Evolutionary conservation across 2,329 filamentous ascomycete species (phyloP).

Genomic region (Triangularia setosa): DNA sequence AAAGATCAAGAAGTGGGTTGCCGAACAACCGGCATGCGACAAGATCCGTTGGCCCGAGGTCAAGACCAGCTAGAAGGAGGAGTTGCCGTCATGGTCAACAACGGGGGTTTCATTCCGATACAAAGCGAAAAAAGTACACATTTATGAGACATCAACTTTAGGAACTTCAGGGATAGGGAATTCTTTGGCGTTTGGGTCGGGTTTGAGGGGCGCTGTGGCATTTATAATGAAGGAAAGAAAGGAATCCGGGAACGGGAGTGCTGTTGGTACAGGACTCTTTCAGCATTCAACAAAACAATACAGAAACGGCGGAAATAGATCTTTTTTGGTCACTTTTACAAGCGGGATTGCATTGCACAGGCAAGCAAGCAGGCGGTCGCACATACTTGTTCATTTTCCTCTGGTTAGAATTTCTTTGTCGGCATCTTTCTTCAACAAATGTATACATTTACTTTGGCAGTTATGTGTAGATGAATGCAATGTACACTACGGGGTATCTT

Average conservation of each 20-base stretch:
- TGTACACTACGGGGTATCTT: not conserved
- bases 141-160: not conserved
- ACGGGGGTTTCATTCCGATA: not conserved
- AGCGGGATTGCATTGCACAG: not conserved
- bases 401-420: not conserved
- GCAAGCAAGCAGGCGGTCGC: not conserved
- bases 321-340: not conserved
- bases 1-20: constrained; percentile 40
- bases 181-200: not conserved
- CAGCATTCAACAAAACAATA: not conserved
- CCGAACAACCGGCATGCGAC: constrained; percentile 35
- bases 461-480: not conserved
- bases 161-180: not conserved
- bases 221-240: not conserved
- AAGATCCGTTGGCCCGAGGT: constrained; percentile 32
- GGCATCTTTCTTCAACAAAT: not conserved
- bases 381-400: not conserved
- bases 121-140: not conserved
- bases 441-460: not conserved
- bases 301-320: not conserved
- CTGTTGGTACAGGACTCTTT: not conserved
- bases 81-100: not conserved
- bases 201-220: not conserved
- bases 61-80: not conserved
- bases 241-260: not conserved